Percentiles rank a stretch among this genome's conserved stretches.
These are phyloP conservation scores for Starmerella bacillaris DNA, from an alignment of 805 yeast species.

Conservation along the genomic window DNA sequence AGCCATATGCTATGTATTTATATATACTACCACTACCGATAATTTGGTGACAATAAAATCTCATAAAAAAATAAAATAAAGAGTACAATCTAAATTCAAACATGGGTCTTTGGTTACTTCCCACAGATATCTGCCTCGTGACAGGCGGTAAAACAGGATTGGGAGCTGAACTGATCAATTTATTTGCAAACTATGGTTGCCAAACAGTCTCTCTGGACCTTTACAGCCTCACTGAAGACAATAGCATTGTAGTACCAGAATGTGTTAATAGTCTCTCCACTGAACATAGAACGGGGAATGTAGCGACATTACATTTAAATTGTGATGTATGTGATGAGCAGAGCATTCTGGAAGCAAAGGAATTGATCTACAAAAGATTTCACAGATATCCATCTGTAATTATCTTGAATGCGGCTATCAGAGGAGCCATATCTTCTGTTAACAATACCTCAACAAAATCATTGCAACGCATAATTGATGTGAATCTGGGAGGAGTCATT, in stretches of 20 bases:
- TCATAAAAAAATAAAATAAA: too few relatives aligned
- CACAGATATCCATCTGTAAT: constrained; percentile 46
- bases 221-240: background rate
- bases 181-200: constrained; percentile 29
- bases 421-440: constrained; percentile 10
- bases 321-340: constrained; percentile 52
- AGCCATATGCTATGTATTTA: too few relatives aligned
- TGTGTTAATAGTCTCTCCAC: background rate
- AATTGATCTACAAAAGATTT: constrained; percentile 28
- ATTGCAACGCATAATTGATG: constrained; percentile 42
- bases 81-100: background rate
- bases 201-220: constrained; percentile 54
- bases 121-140: constrained; percentile 42
- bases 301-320: constrained; percentile 16
- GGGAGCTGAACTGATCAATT: constrained; percentile 43
- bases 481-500: constrained; percentile 55
- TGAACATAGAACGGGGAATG: background rate
- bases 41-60: too few relatives aligned
- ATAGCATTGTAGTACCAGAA: too few relatives aligned
- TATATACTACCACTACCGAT: too few relatives aligned
- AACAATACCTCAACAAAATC: constrained; percentile 38
- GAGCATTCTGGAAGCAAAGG: constrained; percentile 29
- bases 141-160: constrained; percentile 79
- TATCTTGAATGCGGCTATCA: constrained; percentile 72
- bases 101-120: constrained; percentile 12